phyloP scores from a whole-genome alignment of 2,329 filamentous ascomycete genomes.

The Apiospora malaysiana region DNA sequence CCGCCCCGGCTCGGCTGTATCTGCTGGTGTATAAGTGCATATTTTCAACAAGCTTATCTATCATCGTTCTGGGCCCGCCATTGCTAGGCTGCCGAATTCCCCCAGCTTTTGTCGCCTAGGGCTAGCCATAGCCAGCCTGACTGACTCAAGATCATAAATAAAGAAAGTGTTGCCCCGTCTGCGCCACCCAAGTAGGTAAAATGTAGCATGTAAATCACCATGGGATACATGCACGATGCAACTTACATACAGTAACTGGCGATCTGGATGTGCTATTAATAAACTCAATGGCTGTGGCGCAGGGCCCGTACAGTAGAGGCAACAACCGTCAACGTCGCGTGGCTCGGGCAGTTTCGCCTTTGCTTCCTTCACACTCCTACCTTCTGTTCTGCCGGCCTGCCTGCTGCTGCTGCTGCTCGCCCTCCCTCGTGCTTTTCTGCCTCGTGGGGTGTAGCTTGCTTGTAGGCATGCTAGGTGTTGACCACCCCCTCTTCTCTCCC shows the following conservation, averaged over 20 bases:
- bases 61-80: too few relatives aligned
- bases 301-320: background rate
- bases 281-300: slow-evolving; percentile 10
- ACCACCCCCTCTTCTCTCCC: background rate
- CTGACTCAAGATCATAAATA: too few relatives aligned
- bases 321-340: background rate
- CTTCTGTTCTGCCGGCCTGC: too few relatives aligned
- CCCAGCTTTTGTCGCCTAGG: too few relatives aligned
- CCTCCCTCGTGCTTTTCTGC: background rate
- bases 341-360: background rate
- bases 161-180: too few relatives aligned
- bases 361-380: background rate
- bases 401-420: background rate
- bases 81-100: background rate
- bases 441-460: background rate
- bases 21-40: too few relatives aligned
- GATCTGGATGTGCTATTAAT: slow-evolving; percentile 10
- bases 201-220: too few relatives aligned
- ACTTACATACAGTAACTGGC: background rate
- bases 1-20: background rate
- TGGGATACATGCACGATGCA: background rate
- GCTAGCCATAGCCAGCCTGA: too few relatives aligned
- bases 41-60: too few relatives aligned
- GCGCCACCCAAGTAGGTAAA: too few relatives aligned
- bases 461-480: background rate